Conservation (phyloP, 2,329 filamentous ascomycete genomes). For the Fusarium concolor region DNA sequence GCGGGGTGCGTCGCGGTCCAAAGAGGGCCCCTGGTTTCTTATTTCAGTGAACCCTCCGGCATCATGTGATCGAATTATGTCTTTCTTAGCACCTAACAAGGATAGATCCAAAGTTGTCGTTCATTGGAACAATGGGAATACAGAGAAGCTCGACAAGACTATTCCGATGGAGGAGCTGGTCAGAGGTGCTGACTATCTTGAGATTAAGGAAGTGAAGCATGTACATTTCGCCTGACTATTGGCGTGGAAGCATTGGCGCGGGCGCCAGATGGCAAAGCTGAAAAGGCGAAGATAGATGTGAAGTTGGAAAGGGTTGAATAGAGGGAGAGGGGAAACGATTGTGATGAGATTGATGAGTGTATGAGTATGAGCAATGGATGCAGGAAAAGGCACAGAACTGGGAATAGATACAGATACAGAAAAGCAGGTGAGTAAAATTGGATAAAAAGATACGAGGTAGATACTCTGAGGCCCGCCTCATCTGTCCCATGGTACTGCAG, state of each 20-base stretch:
- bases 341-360: not conserved
- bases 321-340: not conserved
- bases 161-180: conserved; percentile 42
- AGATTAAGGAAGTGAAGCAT: conserved; percentile 41
- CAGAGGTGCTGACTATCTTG: conserved; percentile 32
- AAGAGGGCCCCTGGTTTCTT: conserved; percentile 33
- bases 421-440: not conserved
- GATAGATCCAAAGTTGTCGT: conserved; percentile 44
- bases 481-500: conserved; percentile 11
- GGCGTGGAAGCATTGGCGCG: not conserved
- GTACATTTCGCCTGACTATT: conserved; percentile 39
- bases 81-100: conserved; percentile 43
- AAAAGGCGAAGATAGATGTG: not conserved
- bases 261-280: not conserved
- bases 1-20: conserved; percentile 14
- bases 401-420: not conserved
- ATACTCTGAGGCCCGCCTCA: not conserved
- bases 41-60: conserved; percentile 36
- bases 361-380: not conserved
- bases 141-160: conserved; percentile 39
- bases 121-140: conserved; percentile 44
- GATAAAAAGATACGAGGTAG: conserved; percentile 15
- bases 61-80: conserved; percentile 34
- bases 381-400: not conserved
- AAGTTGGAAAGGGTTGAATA: not conserved